Conservation (phyloP, 225 moss, liverwort and hornwort species). For the Climacium dendroides region DNA sequence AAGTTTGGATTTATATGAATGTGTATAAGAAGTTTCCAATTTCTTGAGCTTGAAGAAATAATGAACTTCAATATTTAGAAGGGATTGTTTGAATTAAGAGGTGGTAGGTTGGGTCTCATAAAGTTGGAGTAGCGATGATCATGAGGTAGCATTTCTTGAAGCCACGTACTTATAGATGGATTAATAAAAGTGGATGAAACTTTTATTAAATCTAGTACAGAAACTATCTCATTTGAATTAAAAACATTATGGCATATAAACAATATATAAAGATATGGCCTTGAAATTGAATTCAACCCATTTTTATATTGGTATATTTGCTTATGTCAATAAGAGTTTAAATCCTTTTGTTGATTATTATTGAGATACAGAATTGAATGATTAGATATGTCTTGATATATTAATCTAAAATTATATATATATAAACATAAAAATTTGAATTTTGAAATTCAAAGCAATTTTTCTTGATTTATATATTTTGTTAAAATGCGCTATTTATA, state of each 20-base stretch:
- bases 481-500: neutral
- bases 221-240: neutral
- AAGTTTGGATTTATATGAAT: too few species aligned
- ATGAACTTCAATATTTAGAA: too few species aligned
- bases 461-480: neutral
- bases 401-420: too few species aligned
- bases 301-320: accelerated
- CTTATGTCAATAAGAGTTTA: neutral
- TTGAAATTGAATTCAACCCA: neutral
- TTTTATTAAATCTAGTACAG: too few species aligned
- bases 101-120: neutral
- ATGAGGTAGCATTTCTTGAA: too few species aligned
- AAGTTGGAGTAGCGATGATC: neutral
- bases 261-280: too few species aligned
- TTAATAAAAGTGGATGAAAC: neutral
- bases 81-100: neutral
- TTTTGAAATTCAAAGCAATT: neutral
- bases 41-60: too few species aligned
- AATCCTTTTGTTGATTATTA: neutral
- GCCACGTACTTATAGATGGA: neutral
- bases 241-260: neutral
- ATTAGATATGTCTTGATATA: too few species aligned
- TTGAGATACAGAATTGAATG: neutral
- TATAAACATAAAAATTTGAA: neutral
- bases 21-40: too few species aligned